A percentile compares a stretch with the other conserved stretches of the same genome.
Conservation (phyloP, 176 grass and related monocot genomes). For the Poa annua region DNA sequence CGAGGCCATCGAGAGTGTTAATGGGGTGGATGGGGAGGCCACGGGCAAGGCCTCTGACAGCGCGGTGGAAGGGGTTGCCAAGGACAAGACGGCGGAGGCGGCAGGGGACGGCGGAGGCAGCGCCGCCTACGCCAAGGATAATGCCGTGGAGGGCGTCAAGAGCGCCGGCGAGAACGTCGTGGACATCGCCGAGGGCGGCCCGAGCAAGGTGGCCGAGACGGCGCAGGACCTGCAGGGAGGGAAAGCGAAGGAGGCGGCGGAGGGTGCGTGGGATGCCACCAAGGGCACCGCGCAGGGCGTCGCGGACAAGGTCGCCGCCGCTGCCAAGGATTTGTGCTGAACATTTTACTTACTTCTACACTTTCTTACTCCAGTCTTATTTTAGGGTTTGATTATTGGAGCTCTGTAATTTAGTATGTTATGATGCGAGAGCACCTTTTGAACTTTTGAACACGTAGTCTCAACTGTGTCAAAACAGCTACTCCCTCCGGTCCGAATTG, state of each 20-base stretch:
- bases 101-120: background rate
- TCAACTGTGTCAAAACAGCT: too few species aligned
- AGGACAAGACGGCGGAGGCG: background rate
- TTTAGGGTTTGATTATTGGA: background rate
- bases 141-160: background rate
- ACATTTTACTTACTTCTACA: background rate
- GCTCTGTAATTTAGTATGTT: background rate
- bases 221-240: too few species aligned
- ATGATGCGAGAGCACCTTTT: background rate
- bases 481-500: too few species aligned
- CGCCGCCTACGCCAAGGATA: background rate
- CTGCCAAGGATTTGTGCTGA: slow-evolving; percentile 10
- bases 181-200: background rate
- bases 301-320: background rate
- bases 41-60: background rate
- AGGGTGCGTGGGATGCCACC: slow-evolving; percentile 2
- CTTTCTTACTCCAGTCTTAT: background rate
- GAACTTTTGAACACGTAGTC: too few species aligned
- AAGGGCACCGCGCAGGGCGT: background rate
- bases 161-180: background rate
- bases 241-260: background rate
- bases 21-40: background rate
- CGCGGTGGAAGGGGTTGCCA: background rate
- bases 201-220: background rate
- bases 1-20: background rate